Conservation (phyloP, 2,329 filamentous ascomycete genomes). For the Trichoderma pleuroti region DNA sequence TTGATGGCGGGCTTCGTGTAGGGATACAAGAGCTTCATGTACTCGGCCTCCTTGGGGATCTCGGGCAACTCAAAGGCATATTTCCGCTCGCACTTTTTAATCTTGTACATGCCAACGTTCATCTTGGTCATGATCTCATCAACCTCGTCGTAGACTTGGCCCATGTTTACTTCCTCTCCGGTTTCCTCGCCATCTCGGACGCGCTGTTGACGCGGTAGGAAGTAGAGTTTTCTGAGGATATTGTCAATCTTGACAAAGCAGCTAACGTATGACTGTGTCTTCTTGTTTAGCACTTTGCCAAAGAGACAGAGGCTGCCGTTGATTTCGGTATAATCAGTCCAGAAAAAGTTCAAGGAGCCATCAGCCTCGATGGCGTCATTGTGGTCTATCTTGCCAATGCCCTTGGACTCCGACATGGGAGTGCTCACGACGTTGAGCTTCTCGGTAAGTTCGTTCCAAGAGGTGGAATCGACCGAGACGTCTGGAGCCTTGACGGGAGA, state of each 20-base stretch:
- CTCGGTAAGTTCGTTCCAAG: slow-evolving; percentile 84
- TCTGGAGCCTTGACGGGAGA: slow-evolving; percentile 64
- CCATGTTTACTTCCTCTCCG: slow-evolving; percentile 76
- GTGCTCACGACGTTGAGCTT: slow-evolving; percentile 83
- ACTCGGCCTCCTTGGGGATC: slow-evolving; percentile 84
- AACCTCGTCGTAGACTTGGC: slow-evolving; percentile 85
- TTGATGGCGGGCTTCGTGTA: slow-evolving; percentile 78
- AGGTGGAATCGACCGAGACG: slow-evolving; percentile 68
- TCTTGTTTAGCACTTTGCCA: slow-evolving; percentile 91
- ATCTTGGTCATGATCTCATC: slow-evolving; percentile 83
- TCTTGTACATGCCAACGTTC: slow-evolving; percentile 85
- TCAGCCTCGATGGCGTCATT: slow-evolving; percentile 90
- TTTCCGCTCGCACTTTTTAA: slow-evolving; percentile 83
- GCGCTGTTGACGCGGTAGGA: slow-evolving; percentile 71
- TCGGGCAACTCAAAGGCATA: slow-evolving; percentile 91
- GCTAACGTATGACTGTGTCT: slow-evolving; percentile 73
- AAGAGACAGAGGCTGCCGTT: slow-evolving; percentile 91
- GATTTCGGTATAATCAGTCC: slow-evolving; percentile 92
- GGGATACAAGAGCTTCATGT: slow-evolving; percentile 93
- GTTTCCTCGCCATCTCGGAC: slow-evolving; percentile 61
- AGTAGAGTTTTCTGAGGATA: slow-evolving; percentile 86
- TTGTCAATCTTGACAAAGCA: slow-evolving; percentile 97
- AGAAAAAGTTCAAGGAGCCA: slow-evolving; percentile 90
- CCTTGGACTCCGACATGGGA: slow-evolving; percentile 58
- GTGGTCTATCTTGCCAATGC: slow-evolving; percentile 76